Conservation (phyloP, 2,329 filamentous ascomycete species). For the Xylaria sp. region DNA sequence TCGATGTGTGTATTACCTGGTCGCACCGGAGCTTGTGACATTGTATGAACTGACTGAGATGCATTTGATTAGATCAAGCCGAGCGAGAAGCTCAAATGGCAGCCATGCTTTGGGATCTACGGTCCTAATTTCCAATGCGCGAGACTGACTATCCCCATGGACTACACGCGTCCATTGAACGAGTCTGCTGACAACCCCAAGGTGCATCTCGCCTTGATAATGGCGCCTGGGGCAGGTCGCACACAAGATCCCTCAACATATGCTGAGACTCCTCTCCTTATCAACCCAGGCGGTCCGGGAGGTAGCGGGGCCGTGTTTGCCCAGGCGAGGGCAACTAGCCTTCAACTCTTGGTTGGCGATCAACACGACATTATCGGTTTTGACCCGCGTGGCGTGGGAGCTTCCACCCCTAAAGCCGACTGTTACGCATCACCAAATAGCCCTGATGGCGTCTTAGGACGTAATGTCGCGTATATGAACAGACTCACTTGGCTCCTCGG, state of each 20-base stretch:
- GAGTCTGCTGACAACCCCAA: conserved; percentile 49
- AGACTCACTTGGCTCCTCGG: conserved; percentile 50
- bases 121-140: conserved; percentile 53
- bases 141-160: conserved; percentile 60
- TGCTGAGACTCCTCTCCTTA: conserved; percentile 55
- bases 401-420: conserved; percentile 54
- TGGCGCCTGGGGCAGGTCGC: conserved; percentile 50
- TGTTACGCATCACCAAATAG: conserved; percentile 51
- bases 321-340: conserved; percentile 41
- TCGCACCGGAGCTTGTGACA: not conserved
- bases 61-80: conserved; percentile 54
- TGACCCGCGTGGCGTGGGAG: conserved; percentile 59
- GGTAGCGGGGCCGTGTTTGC: conserved; percentile 54
- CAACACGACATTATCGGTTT: conserved; percentile 61
- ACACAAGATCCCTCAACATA: conserved; percentile 47
- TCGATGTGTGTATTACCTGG: conserved; percentile 30
- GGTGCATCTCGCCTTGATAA: conserved; percentile 54
- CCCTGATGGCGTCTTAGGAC: conserved; percentile 42
- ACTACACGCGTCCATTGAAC: conserved; percentile 57
- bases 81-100: conserved; percentile 58
- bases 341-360: conserved; percentile 54
- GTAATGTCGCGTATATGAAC: conserved; percentile 48
- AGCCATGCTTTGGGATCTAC: conserved; percentile 53
- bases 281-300: conserved; percentile 62
- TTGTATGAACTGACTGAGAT: conserved; percentile 14